Evolutionary conservation across 768 basidiomycete species (phyloP).

Genomic region (Pleurotus djamor): DNA sequence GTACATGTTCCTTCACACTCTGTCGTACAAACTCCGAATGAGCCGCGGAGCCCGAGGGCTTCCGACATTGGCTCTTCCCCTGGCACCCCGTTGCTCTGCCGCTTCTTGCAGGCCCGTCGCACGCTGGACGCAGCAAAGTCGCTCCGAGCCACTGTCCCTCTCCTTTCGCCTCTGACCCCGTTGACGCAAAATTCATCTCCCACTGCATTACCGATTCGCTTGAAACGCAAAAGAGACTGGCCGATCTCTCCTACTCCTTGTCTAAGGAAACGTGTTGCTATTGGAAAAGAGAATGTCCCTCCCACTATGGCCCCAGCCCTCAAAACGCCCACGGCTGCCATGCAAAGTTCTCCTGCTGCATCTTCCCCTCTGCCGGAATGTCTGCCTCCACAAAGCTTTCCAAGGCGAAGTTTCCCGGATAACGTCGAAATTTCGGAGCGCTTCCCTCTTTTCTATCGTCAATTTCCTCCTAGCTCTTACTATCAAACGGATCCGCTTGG

Average conservation of each 20-base stretch:
- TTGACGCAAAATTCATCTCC: background rate
- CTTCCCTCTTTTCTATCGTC: slow-evolving; percentile 67
- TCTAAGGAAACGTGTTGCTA: background rate
- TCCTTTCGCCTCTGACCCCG: background rate
- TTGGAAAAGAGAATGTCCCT: background rate
- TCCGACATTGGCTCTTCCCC: background rate
- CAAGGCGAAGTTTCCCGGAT: slow-evolving; percentile 51
- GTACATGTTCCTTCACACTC: too few relatives aligned
- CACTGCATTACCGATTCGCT: too few relatives aligned
- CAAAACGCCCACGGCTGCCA: too few relatives aligned
- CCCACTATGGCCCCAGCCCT: background rate
- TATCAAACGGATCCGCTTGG: slow-evolving; percentile 22
- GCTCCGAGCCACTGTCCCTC: background rate
- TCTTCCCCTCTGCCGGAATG: background rate
- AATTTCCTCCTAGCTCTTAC: slow-evolving; percentile 65
- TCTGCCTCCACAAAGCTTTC: slow-evolving; percentile 14
- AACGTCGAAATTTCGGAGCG: slow-evolving; percentile 40
- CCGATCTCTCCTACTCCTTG: background rate
- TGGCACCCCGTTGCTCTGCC: background rate
- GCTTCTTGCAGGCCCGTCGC: background rate
- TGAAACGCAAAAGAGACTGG: background rate
- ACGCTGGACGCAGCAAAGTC: too few relatives aligned
- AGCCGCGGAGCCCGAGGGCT: background rate
- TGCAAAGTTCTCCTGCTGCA: background rate
- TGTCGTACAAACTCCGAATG: background rate